Evolutionary conservation across 2,329 filamentous ascomycete genomes (phyloP).

Genomic region (Mollisia scopiformis): DNA sequence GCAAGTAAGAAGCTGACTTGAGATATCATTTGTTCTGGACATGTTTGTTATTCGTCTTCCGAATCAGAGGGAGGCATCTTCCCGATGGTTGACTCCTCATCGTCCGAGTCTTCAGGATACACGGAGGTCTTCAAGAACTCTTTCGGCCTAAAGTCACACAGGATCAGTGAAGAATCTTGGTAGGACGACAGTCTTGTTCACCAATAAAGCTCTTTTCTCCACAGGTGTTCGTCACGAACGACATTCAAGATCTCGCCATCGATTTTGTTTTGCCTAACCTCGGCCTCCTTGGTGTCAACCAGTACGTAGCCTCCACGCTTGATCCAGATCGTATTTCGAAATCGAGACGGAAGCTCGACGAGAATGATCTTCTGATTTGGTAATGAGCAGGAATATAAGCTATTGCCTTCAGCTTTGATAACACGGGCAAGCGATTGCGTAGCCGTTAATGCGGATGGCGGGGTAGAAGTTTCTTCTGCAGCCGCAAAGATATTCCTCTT

Average conservation of each 20-base stretch:
- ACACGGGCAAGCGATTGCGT: slow-evolving; percentile 76
- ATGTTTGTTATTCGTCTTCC: slow-evolving; percentile 57
- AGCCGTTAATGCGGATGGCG: slow-evolving; percentile 59
- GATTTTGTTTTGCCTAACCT: slow-evolving; percentile 74
- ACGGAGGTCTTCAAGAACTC: slow-evolving; percentile 71
- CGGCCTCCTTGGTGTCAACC: slow-evolving; percentile 69
- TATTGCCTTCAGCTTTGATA: slow-evolving; percentile 84
- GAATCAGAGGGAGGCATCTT: slow-evolving; percentile 84
- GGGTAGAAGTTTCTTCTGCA: slow-evolving; percentile 69
- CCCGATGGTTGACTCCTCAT: slow-evolving; percentile 79
- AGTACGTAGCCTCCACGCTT: slow-evolving; percentile 87
- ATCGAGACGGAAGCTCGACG: slow-evolving; percentile 81
- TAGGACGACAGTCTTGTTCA: slow-evolving; percentile 38
- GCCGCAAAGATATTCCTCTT: slow-evolving; percentile 80
- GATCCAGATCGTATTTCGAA: slow-evolving; percentile 93
- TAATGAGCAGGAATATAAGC: slow-evolving; percentile 79
- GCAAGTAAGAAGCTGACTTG: slow-evolving; percentile 30
- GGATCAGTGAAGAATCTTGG: not conserved
- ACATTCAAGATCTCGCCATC: slow-evolving; percentile 91
- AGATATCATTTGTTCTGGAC: slow-evolving; percentile 7
- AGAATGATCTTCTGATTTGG: slow-evolving; percentile 68
- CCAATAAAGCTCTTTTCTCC: slow-evolving; percentile 92
- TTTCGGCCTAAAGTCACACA: slow-evolving; percentile 62
- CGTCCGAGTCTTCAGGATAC: slow-evolving; percentile 66
- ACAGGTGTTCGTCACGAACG: slow-evolving; percentile 86